Evolutionary conservation across 257 asterid species (phyloP), one percentile per base, ranked within the genome.

Genomic region (Buddleja alternifolia): DNA sequence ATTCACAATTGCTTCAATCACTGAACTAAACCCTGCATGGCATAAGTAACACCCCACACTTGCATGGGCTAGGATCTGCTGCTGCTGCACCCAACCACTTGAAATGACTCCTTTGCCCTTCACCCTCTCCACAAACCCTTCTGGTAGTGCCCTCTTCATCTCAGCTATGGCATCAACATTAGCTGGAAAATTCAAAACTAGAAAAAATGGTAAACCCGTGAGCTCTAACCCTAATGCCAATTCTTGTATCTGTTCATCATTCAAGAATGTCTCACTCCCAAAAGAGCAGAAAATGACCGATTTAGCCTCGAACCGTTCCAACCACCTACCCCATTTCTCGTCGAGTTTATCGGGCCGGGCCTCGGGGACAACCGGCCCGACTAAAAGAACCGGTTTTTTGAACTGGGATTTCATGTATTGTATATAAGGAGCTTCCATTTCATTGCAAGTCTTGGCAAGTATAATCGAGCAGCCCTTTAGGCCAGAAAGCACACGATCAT

Each of bases 61-160:
- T 1, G 17, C 24, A 46, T 86, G 87, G 0, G 80, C 82, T 1
- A 86, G 70, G 11, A 86, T 81, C 73, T 81, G 80, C 71, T 70
- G 85, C 45, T 86, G 92, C 65, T 84, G 89, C 10, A 86, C 87
- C 92, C 92, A 86, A 37, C 92, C 89, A 1, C 70, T 75, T 40
- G 76, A 82, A 40, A 86, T 55, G 2, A 77, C 40, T 0, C 83
- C 88, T 56, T 52, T 77, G 2, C 71, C 72, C 57, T 71, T 61
- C n/a, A 77, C 70, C 50, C 81, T 77, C 63, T 63, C 85, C 63
- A 54, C 0, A n/a, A 83, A 75, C 8, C 89, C 92, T 1, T 70
- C 74, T 0, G 92, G 89, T 1, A 86, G 73, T 9, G 72, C 81
- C 68, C 71, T 46, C 9, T 73, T 69, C 55, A 82, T 39, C 73